Base-by-base conservation (phyloP, 305 asterid species). In the Stenogyne calaminthoides region DNA sequence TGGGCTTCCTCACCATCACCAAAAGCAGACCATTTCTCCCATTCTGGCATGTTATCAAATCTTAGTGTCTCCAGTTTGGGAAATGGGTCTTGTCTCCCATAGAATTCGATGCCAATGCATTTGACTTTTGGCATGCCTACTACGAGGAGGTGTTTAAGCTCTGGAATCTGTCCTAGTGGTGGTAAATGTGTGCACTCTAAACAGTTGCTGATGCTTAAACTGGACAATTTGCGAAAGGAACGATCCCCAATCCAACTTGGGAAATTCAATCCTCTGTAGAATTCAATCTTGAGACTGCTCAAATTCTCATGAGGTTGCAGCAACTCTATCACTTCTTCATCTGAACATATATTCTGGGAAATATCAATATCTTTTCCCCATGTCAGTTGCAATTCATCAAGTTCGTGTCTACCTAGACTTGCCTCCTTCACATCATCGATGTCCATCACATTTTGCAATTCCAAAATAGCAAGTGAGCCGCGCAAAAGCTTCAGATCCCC, bases 211-310 rank as follows among this genome's bases (percentile, higher is more conserved):
- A 84, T 75, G 49, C 47, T 78, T 58, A 87, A 61, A 36, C 75
- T 64, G 25, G 87, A 75, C 25, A 84, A 63, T 37, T 68, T 80
- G 52, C 58, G 25, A 58, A 78, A 87, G 5, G 60, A 55, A 25
- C 80, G 76, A 64, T 79, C 79, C 20, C 89, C 92, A 27, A 85
- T 65, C 92, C 92, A 87, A 49, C 64, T 58, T 0, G 89, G 88
- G 70, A 85, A 85, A 19, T 20, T 60, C 52, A 67, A 37, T 36
- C 92, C 89, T 29, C 84, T 40, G 69, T 81, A 87, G 56, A 18
- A 71, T 8, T 72, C 75, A 55, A 85, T 76, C 69, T 81, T 77
- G 71, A 85, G 80, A 44, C 56, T 83, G 71, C 51, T 76, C 73
- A 87, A 74, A n/a, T 83, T 78, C 42, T 80, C 85, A 68, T 80